Evolutionary conservation across 2,329 filamentous ascomycete genomes (phyloP).

Genomic region (Phoma sp.): DNA sequence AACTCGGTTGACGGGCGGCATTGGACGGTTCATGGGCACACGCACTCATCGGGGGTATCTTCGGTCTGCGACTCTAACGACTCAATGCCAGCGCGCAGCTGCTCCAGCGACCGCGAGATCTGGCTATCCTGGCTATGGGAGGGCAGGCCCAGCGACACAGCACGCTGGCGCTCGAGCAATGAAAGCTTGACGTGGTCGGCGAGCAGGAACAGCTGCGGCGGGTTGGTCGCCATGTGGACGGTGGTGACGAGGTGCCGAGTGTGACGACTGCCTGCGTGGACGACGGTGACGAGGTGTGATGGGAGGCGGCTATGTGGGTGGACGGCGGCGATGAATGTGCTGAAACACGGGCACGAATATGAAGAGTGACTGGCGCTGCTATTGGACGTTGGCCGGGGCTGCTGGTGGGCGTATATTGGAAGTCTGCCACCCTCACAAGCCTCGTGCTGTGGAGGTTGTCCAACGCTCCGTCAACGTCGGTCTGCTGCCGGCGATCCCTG

Average conservation of each 20-base stretch:
- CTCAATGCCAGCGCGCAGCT: constrained; percentile 80
- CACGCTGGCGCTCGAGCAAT: constrained; percentile 87
- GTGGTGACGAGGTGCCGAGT: constrained; percentile 1
- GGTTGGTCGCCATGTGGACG: constrained; percentile 51
- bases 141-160: constrained; percentile 78
- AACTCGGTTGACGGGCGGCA: too few relatives aligned
- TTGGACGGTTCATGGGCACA: too few relatives aligned
- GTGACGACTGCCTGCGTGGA: not conserved
- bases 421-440: not conserved
- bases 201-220: constrained; percentile 83
- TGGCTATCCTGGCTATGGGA: constrained; percentile 84
- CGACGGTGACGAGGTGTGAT: not conserved
- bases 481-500: not conserved
- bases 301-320: too few relatives aligned
- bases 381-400: not conserved
- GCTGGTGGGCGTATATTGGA: not conserved
- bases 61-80: constrained; percentile 69
- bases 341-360: too few relatives aligned
- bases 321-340: too few relatives aligned
- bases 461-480: too few relatives aligned
- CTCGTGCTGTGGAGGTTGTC: not conserved
- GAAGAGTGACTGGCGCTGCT: too few relatives aligned
- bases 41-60: constrained; percentile 62
- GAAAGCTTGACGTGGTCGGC: constrained; percentile 98
- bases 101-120: constrained; percentile 86